These are phyloP conservation scores for Bremia lactucae DNA, from an alignment of 352 stramenopile species.

Conservation along the genomic window DNA sequence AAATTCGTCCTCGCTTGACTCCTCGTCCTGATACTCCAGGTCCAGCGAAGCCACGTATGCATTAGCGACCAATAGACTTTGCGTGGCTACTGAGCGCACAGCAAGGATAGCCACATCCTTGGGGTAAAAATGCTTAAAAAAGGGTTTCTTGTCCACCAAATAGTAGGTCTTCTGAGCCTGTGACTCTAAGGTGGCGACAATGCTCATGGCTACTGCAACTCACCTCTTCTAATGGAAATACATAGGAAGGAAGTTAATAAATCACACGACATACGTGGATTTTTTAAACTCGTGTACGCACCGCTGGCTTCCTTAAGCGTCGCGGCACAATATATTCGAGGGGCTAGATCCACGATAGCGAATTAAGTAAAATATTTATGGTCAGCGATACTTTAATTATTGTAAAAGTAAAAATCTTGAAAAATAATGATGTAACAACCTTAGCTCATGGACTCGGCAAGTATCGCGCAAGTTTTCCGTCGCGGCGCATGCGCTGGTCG, in stretches of 20 bases:
- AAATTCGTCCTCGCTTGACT: constrained; percentile 33
- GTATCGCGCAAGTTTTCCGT: constrained; percentile 44
- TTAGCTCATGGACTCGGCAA: constrained; percentile 36
- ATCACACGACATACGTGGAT: too few species aligned
- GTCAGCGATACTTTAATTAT: too few species aligned
- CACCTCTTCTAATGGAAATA: too few species aligned
- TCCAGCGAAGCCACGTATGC: constrained; percentile 66
- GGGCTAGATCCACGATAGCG: too few species aligned
- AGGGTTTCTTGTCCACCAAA: constrained; percentile 78
- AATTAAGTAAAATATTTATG: too few species aligned
- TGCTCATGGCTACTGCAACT: constrained; percentile 33
- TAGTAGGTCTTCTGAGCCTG: constrained; percentile 60
- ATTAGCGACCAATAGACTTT: constrained; percentile 70
- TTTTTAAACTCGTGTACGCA: too few species aligned
- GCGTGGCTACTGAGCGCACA: constrained; percentile 45
- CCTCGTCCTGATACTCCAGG: constrained; percentile 43
- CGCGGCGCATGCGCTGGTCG: constrained; percentile 37
- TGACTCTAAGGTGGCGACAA: constrained; percentile 27
- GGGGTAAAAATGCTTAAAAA: constrained; percentile 74
- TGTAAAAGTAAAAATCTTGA: too few species aligned
- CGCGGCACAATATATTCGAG: too few species aligned
- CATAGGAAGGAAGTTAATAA: too few species aligned
- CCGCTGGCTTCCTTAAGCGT: too few species aligned
- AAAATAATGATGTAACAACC: too few species aligned
- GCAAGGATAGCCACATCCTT: constrained; percentile 56